Base-by-base conservation (phyloP, 164 flowering plant species). In the Berberis thunbergii region DNA sequence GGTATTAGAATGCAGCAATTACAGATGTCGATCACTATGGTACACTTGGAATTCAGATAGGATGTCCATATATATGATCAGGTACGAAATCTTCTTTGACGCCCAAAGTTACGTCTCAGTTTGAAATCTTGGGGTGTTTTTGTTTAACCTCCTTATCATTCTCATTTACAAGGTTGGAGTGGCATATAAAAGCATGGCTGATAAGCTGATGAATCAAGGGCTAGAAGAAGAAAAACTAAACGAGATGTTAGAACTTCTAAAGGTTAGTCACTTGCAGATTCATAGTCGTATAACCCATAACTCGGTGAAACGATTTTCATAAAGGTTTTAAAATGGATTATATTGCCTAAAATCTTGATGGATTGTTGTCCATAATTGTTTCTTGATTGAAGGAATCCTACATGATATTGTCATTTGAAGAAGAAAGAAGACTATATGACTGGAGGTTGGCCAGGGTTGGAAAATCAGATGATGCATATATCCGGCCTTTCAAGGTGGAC, bases 401-500 rank as follows among this genome's bases (percentile, higher is more conserved):
- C 63, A 59, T 71, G 1, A 87, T 92, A 4, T 75, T 92, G 64
- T 87, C 96, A 1, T 64, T 86, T 0, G 81, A 62, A 56, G 82
- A 86, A 60, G 96, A 92, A 67, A 83, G 93, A 71, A 86, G 96
- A 73, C 54, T 92, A 59, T 89, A 92, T 26, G 96, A 92, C 64
- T 92, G 98, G 96, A 92, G 98, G 76, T 72, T 92, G 75, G 81
- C 86, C 1, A 83, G 96, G 57, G 80, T 57, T 26, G 88, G 73
- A 53, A 73, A 71, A 2, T 78, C 90, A 45, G 96, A 81, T 3
- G 73, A 72, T 26, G 26, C 26, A 59, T 92, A 86, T 58, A 66
- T 60, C 1, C 89, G 96, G 98, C 96, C 98, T 4, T 89, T 71
- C 42, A 88, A 89, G 67, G 85, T 67, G 7, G 98, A 92, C 68